phyloP scores from a whole-genome alignment of 495 filamentous ascomycete genomes.

The Neurospora tetrasperma region DNA sequence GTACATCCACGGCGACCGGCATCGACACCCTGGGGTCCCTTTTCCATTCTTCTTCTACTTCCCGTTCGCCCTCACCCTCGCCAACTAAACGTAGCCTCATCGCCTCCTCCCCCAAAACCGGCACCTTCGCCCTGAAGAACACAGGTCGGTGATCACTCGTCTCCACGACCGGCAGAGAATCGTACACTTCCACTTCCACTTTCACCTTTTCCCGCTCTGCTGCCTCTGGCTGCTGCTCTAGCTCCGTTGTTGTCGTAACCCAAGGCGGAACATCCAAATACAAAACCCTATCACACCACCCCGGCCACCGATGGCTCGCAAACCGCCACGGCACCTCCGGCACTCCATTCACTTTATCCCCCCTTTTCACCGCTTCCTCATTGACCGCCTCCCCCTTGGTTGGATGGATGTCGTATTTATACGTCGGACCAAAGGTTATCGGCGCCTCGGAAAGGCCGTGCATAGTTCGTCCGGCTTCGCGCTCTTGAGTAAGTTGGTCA shows the following conservation, averaged over 20 bases:
- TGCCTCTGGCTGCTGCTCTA: neutral
- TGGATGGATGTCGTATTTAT: conserved; percentile 52
- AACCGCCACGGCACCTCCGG: conserved; percentile 55
- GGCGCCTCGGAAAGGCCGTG: conserved; percentile 67
- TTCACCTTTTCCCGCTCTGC: conserved; percentile 9
- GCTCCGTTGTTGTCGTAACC: conserved; percentile 18
- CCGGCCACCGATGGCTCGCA: conserved; percentile 73
- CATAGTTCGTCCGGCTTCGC: conserved; percentile 49
- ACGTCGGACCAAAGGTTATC: conserved; percentile 81
- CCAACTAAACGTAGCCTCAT: conserved; percentile 12
- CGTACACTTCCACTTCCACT: conserved; percentile 51
- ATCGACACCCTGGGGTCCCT: conserved; percentile 27
- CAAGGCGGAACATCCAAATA: conserved; percentile 55
- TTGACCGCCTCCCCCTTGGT: conserved; percentile 7
- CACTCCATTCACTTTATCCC: conserved; percentile 4
- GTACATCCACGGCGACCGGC: conserved; percentile 32
- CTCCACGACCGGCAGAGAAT: conserved; percentile 59
- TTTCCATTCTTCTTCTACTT: conserved; percentile 1
- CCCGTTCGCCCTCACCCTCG: neutral
- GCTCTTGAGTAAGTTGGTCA: conserved; percentile 73
- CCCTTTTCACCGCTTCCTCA: conserved; percentile 7
- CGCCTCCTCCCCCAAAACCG: conserved; percentile 30
- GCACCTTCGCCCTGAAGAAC: conserved; percentile 52
- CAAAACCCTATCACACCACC: conserved; percentile 89
- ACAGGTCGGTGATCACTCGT: conserved; percentile 84